Base-by-base conservation (phyloP, 1,139 yeast species). In the Ogataea hybrid region DNA sequence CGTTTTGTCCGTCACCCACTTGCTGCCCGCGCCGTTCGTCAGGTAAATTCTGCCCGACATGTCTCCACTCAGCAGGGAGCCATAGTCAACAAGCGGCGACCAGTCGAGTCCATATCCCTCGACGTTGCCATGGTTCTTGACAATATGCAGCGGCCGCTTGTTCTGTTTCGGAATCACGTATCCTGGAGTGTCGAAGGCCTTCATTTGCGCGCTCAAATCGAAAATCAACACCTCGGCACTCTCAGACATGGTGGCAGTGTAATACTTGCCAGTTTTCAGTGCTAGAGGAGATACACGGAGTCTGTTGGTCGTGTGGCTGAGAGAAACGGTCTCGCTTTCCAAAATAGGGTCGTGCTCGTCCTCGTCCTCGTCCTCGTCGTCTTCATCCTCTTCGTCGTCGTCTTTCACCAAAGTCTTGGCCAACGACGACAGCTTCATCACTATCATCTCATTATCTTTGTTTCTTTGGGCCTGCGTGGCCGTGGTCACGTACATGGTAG, bases 41-140 rank as follows among this genome's bases (percentile, higher is more conserved):
- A 84, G 71, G 63, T 77, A 84, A 31, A 89, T 75, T 59, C 94
- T 74, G 41, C 97, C 97, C 25, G 84, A 70, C 53, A 88, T 72
- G 61, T 92, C 99, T 56, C 99, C 99, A 2, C 95, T 77, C 47
- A 92, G 71, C 47, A 92, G 69, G 3, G 92, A 78, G 20, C 97
- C 97, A 7, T 88, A 79, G 49, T 74, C 76, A 49, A 82, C 76
- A 50, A 84, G 68, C 25, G 97, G 96, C 3, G 96, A 87, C 99
- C 99, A 92, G 65, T 90, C 98, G 41, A 94, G 65, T 16, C 96
- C 99, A 59, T 89, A 92, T 22, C 99, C 98, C 69, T 92, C 99
- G 15, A 87, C 95, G 56, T 84, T 83, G n/a, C 97, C 96, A 61
- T 92, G 99, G 50, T 71, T 75, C 57, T 79, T 77, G 48, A 94